Evolutionary conservation across 2,329 filamentous ascomycete species (phyloP), one percentile per base, ranked within the genome.

Genomic region (Aspergillus glaucus): DNA sequence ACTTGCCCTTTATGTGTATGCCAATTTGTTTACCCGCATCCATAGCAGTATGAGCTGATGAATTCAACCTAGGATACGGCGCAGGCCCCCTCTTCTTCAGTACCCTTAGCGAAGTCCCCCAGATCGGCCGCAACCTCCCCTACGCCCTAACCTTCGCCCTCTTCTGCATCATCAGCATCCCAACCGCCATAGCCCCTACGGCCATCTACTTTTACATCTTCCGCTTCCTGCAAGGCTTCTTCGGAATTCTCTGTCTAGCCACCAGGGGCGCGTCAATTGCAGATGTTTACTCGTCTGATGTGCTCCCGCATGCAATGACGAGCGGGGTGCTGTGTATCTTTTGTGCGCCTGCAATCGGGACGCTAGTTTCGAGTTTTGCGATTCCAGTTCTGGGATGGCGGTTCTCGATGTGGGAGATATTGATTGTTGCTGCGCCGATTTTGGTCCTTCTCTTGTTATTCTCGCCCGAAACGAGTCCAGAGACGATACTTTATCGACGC

Each of bases 81-180:
- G 22, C 45, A 17, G 84, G 84, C 0, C 82, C 83, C 0, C 65
- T 87, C 6, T 53, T 87, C n/a, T 86, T 80, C 66, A 80, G 79
- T 0, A 84, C 85, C 0, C 66, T 87, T 30, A 77, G 73, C 34
- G 85, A 87, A 65, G 79, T 87, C 26, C 81, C 84, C 0, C 61
- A 74, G 37, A 76, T 87, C 43, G 85, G 85, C 3, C 75, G 84
- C 5, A 86, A 81, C 56, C 79, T 79, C 0, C 76, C 84, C 12
- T 87, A 87, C 65, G 76, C 84, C 26, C 62, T 77, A 51, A 83
- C 83, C 17, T 81, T 86, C 68, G 75, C 77, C 48, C 68, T 87
- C 24, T 88, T 86, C 62, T 79, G 84, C 42, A 74, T 86, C 50
- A 62, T 87, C 14, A 79, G 76, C 4, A 74, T 86, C 14, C 81